Evolutionary conservation across 2,329 filamentous ascomycete genomes (phyloP).

Genomic region (Scedosporium aurantiacum): DNA sequence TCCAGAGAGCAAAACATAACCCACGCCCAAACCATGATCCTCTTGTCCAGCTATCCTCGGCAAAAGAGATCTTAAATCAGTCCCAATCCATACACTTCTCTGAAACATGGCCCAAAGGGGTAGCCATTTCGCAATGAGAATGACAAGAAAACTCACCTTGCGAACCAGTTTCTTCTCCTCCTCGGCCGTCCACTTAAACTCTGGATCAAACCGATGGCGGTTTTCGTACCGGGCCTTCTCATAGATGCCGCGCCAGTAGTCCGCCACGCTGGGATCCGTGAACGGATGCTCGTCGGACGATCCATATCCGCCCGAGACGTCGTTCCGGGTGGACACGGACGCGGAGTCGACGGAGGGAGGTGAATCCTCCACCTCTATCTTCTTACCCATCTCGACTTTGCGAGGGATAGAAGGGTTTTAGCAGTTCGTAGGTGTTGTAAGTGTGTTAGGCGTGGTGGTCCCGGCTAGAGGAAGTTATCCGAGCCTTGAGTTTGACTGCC

Average conservation of each 20-base stretch:
- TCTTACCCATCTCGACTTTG: background rate
- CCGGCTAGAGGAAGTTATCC: no score
- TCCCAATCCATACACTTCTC: conserved; percentile 11
- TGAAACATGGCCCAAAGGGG: background rate
- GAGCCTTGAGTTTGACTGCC: no score
- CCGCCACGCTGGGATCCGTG: conserved; percentile 36
- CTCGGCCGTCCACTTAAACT: conserved; percentile 29
- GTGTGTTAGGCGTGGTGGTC: no score
- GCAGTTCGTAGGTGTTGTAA: no score
- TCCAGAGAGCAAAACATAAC: conserved; percentile 37
- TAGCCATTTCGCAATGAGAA: background rate
- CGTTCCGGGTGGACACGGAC: background rate
- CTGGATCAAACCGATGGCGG: conserved; percentile 43
- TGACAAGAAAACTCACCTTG: conserved; percentile 21
- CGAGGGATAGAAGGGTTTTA: no score
- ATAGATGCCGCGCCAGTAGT: conserved; percentile 42
- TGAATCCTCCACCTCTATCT: conserved; percentile 1
- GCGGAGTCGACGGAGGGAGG: background rate
- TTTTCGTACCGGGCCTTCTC: conserved; percentile 49
- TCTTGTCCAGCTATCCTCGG: conserved; percentile 8
- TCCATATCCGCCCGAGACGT: background rate
- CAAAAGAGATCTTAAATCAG: background rate
- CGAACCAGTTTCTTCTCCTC: conserved; percentile 35
- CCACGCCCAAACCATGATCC: conserved; percentile 18
- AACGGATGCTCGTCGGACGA: conserved; percentile 29